Evolutionary conservation across 768 basidiomycete species (phyloP), one percentile per base, ranked within the genome.

Genomic region (Suillus paluster): DNA sequence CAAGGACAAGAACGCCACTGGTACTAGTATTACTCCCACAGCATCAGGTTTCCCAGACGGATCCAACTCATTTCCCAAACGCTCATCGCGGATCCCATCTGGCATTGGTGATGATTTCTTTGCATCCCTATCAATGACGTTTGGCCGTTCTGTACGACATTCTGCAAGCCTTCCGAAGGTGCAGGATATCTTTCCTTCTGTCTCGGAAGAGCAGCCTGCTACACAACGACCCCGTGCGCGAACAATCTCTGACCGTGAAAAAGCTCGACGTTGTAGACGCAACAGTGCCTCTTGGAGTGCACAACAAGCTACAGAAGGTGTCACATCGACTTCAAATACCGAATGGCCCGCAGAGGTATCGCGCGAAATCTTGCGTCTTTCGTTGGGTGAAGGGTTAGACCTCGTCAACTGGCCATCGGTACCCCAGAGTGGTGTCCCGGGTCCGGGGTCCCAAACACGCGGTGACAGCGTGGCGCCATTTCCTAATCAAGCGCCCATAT

Each of bases 261-360:
- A 78, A 78, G 73, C 71, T 57, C 72, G 71, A 34, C 70, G 61
- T 17, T 75, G 75, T 56, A 76, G 86, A 67, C 79, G 86, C 49
- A 74, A 76, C 49, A 88, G 86, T 66, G 86, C 87, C 30, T 86
- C 87, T 56, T 86, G 83, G 75, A 85, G 78, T 53, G 78, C 85
- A 19, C 70, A 78, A 58, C 81, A 83, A 66, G 86, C 83, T 39
- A 73, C 68, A 11, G 77, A 69, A 15, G 72, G 74, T 4, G 73
- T 75, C 39, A 69, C 63, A 52, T 62, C 71, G 2, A 58, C 54
- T 19, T 63, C 63, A 45, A 78, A 78, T 39, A 78, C 75, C 33
- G 79, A 78, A 59, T 88, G 87, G 87, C 84, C 85, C 59, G 84
- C 84, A 5, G 79, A 83, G 59, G 83, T 87, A 21, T 84, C 86